Conservation (phyloP, 768 basidiomycete species). For the Suillus spraguei region DNA sequence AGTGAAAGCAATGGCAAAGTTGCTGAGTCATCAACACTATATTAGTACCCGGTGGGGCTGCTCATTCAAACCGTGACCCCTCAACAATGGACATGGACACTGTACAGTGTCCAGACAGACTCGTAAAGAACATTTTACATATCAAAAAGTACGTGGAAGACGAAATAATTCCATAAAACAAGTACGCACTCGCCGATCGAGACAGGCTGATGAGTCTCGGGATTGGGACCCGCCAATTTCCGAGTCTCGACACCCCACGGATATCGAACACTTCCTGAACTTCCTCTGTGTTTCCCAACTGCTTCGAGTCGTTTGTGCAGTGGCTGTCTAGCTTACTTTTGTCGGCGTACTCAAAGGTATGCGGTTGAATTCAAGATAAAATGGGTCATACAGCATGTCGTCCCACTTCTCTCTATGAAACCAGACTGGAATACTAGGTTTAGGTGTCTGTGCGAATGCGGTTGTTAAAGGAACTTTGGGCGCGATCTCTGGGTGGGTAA, state of each 20-base stretch:
- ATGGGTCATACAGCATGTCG: conserved; percentile 24
- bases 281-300: background rate
- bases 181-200: background rate
- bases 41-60: too few relatives aligned
- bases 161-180: background rate
- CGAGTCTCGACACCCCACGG: background rate
- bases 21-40: conserved; percentile 6
- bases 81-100: background rate
- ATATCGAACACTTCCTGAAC: background rate
- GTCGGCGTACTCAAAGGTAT: background rate
- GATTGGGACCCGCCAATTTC: background rate
- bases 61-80: background rate
- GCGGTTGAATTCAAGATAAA: conserved; percentile 19
- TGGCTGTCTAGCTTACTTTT: background rate
- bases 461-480: background rate
- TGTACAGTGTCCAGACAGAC: background rate
- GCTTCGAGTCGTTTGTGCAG: background rate
- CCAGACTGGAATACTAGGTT: background rate
- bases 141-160: background rate
- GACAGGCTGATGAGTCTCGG: background rate
- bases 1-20: background rate
- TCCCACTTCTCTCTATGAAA: background rate
- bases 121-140: background rate
- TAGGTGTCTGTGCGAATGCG: conserved; percentile 2
- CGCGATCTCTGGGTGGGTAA: background rate